Conservation (phyloP, 805 yeast genomes). For the Saturnispora besseyi region DNA sequence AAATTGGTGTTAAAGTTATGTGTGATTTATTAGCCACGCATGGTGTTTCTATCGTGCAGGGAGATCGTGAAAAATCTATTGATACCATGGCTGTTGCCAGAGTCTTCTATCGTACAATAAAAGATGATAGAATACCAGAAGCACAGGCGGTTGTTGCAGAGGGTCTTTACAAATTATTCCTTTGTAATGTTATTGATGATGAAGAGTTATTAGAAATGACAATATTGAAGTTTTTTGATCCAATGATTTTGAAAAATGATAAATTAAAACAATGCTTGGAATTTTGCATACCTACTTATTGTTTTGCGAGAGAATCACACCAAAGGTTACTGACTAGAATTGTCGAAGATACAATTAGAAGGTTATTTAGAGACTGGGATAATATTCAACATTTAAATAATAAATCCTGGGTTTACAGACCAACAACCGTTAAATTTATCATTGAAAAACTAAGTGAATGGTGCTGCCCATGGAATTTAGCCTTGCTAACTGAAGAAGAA, state of each 20-base stretch:
- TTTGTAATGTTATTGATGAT: conserved; percentile 67
- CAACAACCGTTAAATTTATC: conserved; percentile 40
- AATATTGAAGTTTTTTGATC: conserved; percentile 66
- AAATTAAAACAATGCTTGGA: conserved; percentile 70
- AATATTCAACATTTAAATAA: conserved; percentile 30
- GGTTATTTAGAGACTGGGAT: conserved; percentile 41
- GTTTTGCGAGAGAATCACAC: conserved; percentile 65
- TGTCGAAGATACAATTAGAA: conserved; percentile 54
- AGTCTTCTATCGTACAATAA: conserved; percentile 57
- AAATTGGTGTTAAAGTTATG: conserved; percentile 57
- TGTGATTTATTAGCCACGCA: conserved; percentile 73
- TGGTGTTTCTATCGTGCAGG: conserved; percentile 60
- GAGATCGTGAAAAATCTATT: conserved; percentile 42
- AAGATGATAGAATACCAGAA: conserved; percentile 46
- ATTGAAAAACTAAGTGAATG: conserved; percentile 69
- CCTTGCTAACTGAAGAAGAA: conserved; percentile 36
- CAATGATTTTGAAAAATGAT: conserved; percentile 51
- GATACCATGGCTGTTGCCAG: conserved; percentile 61
- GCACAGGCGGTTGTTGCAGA: conserved; percentile 79
- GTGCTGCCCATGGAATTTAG: conserved; percentile 73
- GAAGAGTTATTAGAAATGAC: conserved; percentile 65
- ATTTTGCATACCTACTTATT: conserved; percentile 82
- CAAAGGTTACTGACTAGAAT: conserved; percentile 57
- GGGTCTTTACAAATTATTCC: conserved; percentile 71
- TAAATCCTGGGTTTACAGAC: conserved; percentile 19